phyloP scores from a whole-genome alignment of 2,329 filamentous ascomycete genomes.

The Acarospora socialis region DNA sequence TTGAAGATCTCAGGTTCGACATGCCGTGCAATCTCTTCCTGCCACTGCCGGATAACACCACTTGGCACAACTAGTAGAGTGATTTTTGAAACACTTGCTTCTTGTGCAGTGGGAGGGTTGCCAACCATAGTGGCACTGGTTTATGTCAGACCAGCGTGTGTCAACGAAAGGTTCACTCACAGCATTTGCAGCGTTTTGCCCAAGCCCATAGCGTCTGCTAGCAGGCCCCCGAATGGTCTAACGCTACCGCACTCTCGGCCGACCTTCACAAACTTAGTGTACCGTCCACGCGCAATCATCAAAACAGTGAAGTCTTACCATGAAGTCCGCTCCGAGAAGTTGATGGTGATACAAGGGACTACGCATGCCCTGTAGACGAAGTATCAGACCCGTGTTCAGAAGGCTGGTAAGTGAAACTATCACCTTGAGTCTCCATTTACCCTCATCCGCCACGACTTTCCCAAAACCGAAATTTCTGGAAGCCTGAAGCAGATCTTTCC shows the following conservation, averaged over 20 bases:
- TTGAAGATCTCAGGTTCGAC: slow-evolving; percentile 3
- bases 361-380: slow-evolving; percentile 3
- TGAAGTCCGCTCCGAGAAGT: slow-evolving; percentile 10
- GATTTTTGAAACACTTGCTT: too few species aligned
- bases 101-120: slow-evolving; percentile 2
- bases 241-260: too few species aligned
- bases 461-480: slow-evolving; percentile 1
- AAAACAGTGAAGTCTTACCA: too few species aligned
- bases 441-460: slow-evolving; percentile 1
- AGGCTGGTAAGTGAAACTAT: too few species aligned
- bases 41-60: slow-evolving; percentile 9
- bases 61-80: too few species aligned
- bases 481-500: slow-evolving; percentile 4
- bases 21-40: slow-evolving; percentile 8
- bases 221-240: slow-evolving; percentile 16
- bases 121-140: slow-evolving; percentile 5
- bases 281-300: slow-evolving; percentile 14
- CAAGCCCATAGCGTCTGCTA: slow-evolving; percentile 21
- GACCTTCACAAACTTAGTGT: too few species aligned
- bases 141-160: too few species aligned
- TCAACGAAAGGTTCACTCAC: too few species aligned
- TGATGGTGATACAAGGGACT: slow-evolving; percentile 11
- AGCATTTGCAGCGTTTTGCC: slow-evolving; percentile 20
- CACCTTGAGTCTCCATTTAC: too few species aligned
- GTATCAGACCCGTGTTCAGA: too few species aligned